A percentile compares a stretch with the other conserved stretches of the same genome.
Conservation (phyloP, 2,329 filamentous ascomycete genomes). For the Mollisiaceae sp. region DNA sequence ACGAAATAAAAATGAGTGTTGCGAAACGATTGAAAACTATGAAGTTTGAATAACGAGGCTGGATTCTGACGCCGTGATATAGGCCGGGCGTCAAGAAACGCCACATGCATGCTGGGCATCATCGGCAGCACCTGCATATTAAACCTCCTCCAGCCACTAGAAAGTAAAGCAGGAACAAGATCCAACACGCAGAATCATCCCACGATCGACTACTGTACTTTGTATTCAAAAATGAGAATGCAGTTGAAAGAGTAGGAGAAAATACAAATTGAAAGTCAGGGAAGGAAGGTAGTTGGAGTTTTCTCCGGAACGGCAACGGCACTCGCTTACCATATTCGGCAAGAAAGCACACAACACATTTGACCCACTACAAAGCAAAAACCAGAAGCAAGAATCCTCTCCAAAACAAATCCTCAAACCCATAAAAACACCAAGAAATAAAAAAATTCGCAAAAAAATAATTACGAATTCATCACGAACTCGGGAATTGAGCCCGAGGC, state of each 20-base stretch:
- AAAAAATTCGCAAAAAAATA: neutral
- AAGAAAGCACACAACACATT: neutral
- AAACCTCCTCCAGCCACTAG: neutral
- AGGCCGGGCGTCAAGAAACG: neutral
- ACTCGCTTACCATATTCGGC: conserved; percentile 3
- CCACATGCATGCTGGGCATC: neutral
- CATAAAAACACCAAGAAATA: neutral
- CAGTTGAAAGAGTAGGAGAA: neutral
- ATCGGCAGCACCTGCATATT: neutral
- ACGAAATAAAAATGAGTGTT: neutral
- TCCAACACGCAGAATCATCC: neutral
- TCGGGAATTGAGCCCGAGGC: conserved; percentile 33
- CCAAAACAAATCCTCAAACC: neutral
- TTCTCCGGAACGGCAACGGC: neutral
- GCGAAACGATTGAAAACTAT: neutral
- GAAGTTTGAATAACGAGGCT: no score
- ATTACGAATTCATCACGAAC: neutral
- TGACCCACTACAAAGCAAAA: neutral
- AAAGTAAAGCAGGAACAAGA: neutral
- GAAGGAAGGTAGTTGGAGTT: neutral
- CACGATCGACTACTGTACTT: neutral
- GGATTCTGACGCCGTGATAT: neutral
- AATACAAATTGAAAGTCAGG: neutral
- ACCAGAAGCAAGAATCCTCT: neutral
- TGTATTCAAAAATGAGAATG: no score